These are phyloP conservation scores for Coemansia aciculifera DNA, from an alignment of 192 early-diverging fungal species.

Conservation along the genomic window DNA sequence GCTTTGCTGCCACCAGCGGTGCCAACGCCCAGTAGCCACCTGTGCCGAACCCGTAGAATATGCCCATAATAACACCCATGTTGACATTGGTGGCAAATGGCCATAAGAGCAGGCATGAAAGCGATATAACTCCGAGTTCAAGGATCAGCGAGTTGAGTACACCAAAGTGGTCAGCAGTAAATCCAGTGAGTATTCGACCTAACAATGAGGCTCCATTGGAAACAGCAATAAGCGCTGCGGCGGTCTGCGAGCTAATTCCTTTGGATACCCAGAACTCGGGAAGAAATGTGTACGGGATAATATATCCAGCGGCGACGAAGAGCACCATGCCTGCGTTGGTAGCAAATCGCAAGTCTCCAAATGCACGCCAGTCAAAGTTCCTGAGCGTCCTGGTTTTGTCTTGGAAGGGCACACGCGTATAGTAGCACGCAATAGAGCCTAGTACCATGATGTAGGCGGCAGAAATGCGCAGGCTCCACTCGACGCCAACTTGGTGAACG, in stretches of 20 bases:
- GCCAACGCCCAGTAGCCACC: conserved; percentile 50
- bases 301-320: conserved; percentile 43
- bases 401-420: conserved; percentile 34
- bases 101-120: conserved; percentile 37
- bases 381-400: conserved; percentile 22
- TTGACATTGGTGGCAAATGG: conserved; percentile 37
- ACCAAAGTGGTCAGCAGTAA: conserved; percentile 45
- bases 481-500: conserved; percentile 36
- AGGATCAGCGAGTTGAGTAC: conserved; percentile 40
- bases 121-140: conserved; percentile 11
- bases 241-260: conserved; percentile 28
- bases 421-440: conserved; percentile 29
- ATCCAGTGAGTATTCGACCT: conserved; percentile 25
- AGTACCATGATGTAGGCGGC: conserved; percentile 55
- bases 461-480: conserved; percentile 53
- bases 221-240: conserved; percentile 45
- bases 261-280: conserved; percentile 46
- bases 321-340: conserved; percentile 35
- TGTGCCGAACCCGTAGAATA: conserved; percentile 36
- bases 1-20: conserved; percentile 39
- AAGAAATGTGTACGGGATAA: conserved; percentile 41
- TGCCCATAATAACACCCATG: conserved; percentile 27
- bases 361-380: conserved; percentile 41
- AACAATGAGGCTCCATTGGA: conserved; percentile 47
- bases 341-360: conserved; percentile 33